Conservation (phyloP, 2,329 filamentous ascomycete genomes). For the Fusarium zealandicum region DNA sequence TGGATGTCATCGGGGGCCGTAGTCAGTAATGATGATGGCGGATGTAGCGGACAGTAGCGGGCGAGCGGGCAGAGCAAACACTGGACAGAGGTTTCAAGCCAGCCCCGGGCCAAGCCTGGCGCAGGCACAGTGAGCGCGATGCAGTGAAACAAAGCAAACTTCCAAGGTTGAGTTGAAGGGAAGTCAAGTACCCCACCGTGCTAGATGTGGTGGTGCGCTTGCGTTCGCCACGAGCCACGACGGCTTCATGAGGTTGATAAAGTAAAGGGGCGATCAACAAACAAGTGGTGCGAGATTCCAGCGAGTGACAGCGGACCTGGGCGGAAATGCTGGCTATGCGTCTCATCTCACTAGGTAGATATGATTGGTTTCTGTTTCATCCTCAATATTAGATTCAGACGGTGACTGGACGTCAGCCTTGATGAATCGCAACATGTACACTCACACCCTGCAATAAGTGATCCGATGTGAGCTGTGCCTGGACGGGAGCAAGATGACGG, state of each 20-base stretch:
- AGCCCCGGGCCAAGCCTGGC: constrained; percentile 16
- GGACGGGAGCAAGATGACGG: constrained; percentile 11
- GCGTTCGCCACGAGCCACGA: constrained; percentile 24
- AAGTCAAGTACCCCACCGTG: constrained; percentile 12
- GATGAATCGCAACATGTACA: neutral
- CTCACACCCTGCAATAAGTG: neutral
- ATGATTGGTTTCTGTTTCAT: constrained; percentile 22
- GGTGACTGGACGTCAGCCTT: neutral
- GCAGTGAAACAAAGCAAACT: constrained; percentile 24
- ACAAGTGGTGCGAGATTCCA: neutral
- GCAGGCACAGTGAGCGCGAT: constrained; percentile 20
- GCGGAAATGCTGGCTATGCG: too few species aligned
- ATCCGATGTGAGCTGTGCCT: constrained; percentile 5
- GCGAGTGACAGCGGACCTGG: neutral
- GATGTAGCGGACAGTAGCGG: constrained; percentile 25
- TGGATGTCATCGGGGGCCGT: constrained; percentile 21
- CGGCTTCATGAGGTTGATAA: constrained; percentile 12
- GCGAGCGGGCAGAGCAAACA: constrained; percentile 4
- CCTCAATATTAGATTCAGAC: constrained; percentile 3
- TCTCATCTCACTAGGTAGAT: too few species aligned
- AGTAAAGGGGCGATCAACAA: neutral
- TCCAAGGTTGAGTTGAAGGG: constrained; percentile 12
- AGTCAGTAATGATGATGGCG: constrained; percentile 20
- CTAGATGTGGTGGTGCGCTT: constrained; percentile 9
- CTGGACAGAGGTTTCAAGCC: neutral